Percentiles rank a stretch among this genome's conserved stretches.
phyloP scores from a whole-genome alignment of 1,139 yeast species.

The Pichia sp. region DNA sequence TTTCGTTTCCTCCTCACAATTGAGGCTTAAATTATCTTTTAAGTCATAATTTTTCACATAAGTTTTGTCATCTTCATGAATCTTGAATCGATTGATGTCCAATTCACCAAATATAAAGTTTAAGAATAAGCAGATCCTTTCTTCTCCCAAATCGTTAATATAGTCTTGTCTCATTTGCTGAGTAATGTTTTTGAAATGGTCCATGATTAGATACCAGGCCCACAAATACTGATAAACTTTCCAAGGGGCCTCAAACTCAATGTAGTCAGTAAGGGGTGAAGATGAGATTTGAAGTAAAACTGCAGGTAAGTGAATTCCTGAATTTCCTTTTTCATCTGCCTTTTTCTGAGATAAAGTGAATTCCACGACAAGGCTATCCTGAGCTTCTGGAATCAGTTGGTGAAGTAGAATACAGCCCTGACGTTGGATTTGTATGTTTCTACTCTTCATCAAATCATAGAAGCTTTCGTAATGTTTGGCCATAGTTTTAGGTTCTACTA shows the following conservation, averaged over 20 bases:
- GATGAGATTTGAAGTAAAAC: constrained; percentile 32
- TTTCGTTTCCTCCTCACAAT: constrained; percentile 34
- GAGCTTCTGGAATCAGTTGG: constrained; percentile 39
- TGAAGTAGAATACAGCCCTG: constrained; percentile 38
- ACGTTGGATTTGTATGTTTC: constrained; percentile 36
- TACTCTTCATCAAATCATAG: constrained; percentile 23
- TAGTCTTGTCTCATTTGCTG: constrained; percentile 59
- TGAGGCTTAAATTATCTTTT: constrained; percentile 18
- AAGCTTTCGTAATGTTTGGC: constrained; percentile 19
- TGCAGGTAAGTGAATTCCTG: constrained; percentile 37
- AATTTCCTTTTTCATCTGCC: constrained; percentile 21
- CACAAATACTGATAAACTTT: constrained; percentile 49
- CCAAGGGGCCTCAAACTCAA: constrained; percentile 37
- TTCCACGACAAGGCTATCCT: constrained; percentile 59
- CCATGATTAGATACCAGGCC: constrained; percentile 65
- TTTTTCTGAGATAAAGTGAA: constrained; percentile 45
- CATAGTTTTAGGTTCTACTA: constrained; percentile 20
- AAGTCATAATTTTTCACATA: constrained; percentile 20
- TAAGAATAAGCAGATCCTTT: constrained; percentile 45
- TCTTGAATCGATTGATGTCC: constrained; percentile 36
- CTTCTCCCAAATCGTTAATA: constrained; percentile 49
- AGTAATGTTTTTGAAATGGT: constrained; percentile 63
- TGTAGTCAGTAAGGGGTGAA: constrained; percentile 33
- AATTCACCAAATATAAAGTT: constrained; percentile 48
- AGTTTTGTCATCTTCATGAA: constrained; percentile 24